Evolutionary conservation across 805 yeast species (phyloP), one percentile per base, ranked within the genome.

Genomic region (Yarrowia divulgata): DNA sequence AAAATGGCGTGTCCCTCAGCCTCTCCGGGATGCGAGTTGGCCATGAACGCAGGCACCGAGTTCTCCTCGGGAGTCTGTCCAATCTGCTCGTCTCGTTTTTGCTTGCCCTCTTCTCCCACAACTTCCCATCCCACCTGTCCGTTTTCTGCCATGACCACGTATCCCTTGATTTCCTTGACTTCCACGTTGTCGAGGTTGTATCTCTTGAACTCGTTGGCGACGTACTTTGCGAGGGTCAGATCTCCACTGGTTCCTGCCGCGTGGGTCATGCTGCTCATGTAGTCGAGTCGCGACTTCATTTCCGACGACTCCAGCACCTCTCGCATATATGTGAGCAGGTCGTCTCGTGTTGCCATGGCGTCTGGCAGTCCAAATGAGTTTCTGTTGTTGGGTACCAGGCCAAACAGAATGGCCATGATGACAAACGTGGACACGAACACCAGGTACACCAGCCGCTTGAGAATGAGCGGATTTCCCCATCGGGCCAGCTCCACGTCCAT

Each of bases 231-330:
- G 45, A 93, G 79, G 0, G 94, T 84, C 70, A 87, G 78, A 77
- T 92, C 97, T 19, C 97, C 98, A 16, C 87, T 85, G 1, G 98
- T 89, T 3, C 98, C 98, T 0, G 97, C 87, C 72, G 89, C 78
- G 76, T 93, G 98, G 2, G 97, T 92, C 87, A 92, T 86, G 8
- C 90, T 85, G 35, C 93, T 87, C 32, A 92, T 75, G 73, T 90
- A 91, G 73, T 90, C 90, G 69, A 90, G 74, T 71, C 88, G 87
- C 57, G 85, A 88, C 73, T 88, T 88, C 77, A 94, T 81, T 29
- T 85, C 77, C 32, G 85, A 83, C 8, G 82, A 77, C 74, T 87
- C 90, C 39, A 91, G 80, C 54, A 84, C 82, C n/a, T 79, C 77
- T 40, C 80, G 79, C 8, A 90, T 81, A 60, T 84, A 84, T 6